phyloP scores from a whole-genome alignment of 805 yeast species.

The Myxozyma geophila region DNA sequence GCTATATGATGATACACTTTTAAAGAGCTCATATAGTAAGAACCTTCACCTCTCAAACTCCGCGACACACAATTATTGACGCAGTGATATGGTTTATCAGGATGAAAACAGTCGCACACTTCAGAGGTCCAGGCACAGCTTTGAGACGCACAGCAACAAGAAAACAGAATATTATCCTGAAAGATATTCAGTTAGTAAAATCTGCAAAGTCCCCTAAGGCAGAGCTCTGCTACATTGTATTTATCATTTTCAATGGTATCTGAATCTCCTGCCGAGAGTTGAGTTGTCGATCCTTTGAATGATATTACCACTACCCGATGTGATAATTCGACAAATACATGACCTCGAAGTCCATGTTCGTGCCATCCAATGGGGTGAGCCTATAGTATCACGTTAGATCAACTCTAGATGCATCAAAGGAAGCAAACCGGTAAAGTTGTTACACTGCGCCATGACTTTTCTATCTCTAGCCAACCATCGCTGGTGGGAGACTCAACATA shows the following conservation, averaged over 20 bases:
- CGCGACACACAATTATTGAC: slow-evolving; percentile 83
- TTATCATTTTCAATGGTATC: slow-evolving; percentile 85
- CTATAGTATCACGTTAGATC: slow-evolving; percentile 39
- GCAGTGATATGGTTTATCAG: slow-evolving; percentile 70
- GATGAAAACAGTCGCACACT: slow-evolving; percentile 88
- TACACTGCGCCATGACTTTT: slow-evolving; percentile 33
- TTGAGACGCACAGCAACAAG: slow-evolving; percentile 95
- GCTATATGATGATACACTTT: slow-evolving; percentile 78
- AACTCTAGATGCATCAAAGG: slow-evolving; percentile 10
- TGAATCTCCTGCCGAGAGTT: slow-evolving; percentile 55
- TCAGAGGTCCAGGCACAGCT: slow-evolving; percentile 84
- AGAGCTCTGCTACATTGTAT: slow-evolving; percentile 51
- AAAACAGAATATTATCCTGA: slow-evolving; percentile 81
- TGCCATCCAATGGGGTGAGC: slow-evolving; percentile 84
- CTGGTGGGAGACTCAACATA: slow-evolving; percentile 76
- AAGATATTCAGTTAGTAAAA: background rate
- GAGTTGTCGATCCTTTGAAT: slow-evolving; percentile 90
- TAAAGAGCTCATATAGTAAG: slow-evolving; percentile 79
- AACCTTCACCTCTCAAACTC: slow-evolving; percentile 72
- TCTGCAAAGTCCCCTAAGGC: background rate
- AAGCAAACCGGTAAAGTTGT: background rate
- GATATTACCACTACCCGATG: slow-evolving; percentile 71
- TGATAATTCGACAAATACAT: slow-evolving; percentile 70
- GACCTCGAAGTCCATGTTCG: slow-evolving; percentile 84
- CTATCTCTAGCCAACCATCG: slow-evolving; percentile 86